Conservation (phyloP, 345 rosid species). For the Kernera saxatilis region DNA sequence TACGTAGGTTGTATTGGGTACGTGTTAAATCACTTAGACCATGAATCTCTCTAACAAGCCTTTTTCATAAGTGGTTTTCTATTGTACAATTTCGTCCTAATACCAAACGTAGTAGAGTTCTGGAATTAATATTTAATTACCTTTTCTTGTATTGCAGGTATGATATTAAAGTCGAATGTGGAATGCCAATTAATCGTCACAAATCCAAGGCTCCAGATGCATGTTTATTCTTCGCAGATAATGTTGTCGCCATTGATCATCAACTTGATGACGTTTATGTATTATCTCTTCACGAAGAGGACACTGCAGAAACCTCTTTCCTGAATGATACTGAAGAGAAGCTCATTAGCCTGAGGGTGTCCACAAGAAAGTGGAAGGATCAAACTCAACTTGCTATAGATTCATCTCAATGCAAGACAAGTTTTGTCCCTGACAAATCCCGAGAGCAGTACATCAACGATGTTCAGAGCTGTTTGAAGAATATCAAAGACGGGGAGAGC, state of each 20-base stretch:
- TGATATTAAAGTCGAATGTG: slow-evolving; percentile 89
- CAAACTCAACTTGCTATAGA: slow-evolving; percentile 22
- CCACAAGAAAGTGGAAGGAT: slow-evolving; percentile 24
- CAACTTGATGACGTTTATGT: slow-evolving; percentile 59
- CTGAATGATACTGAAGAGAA: slow-evolving; percentile 60
- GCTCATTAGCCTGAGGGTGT: slow-evolving; percentile 42
- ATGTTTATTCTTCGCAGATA: slow-evolving; percentile 83
- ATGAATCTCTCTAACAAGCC: neutral
- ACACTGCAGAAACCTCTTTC: slow-evolving; percentile 39
- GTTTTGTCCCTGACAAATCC: slow-evolving; percentile 60
- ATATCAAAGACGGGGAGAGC: slow-evolving; percentile 95
- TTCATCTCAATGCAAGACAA: slow-evolving; percentile 26
- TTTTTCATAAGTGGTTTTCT: neutral
- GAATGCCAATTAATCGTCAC: slow-evolving; percentile 56
- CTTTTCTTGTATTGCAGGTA: slow-evolving; percentile 46
- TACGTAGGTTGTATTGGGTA: slow-evolving; percentile 93
- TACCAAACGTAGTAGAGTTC: neutral
- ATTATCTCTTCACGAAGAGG: slow-evolving; percentile 53
- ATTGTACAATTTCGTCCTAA: neutral
- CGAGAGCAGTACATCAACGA: slow-evolving; percentile 60
- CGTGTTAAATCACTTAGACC: slow-evolving; percentile 23
- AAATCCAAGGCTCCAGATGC: slow-evolving; percentile 89
- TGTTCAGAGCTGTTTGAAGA: slow-evolving; percentile 61
- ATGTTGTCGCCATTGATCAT: slow-evolving; percentile 73
- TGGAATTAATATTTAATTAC: neutral